A percentile compares a stretch with the other conserved stretches of the same genome.
Conservation (phyloP, 345 rosid species). For the Aurinia saxatilis region DNA sequence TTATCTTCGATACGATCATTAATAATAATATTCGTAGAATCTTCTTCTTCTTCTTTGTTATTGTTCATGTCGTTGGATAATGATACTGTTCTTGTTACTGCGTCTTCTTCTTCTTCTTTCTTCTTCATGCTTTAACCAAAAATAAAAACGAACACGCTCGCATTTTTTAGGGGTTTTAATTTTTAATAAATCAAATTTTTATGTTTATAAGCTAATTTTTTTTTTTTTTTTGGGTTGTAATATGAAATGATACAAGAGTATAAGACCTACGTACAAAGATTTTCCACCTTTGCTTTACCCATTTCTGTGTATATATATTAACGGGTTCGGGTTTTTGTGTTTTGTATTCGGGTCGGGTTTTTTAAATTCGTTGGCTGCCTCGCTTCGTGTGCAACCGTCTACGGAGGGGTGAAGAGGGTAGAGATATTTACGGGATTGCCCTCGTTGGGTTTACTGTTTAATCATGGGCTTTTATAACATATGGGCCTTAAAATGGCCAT, state of each 20-base stretch:
- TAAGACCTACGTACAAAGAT: slow-evolving; percentile 19
- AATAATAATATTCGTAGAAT: background rate
- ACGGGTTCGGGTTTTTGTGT: background rate
- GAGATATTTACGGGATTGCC: slow-evolving; percentile 8
- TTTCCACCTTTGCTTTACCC: slow-evolving; percentile 18
- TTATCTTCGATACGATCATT: slow-evolving; percentile 3
- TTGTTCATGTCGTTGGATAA: slow-evolving; percentile 21
- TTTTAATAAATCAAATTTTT: too few relatives aligned
- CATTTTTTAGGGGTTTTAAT: slow-evolving; percentile 23
- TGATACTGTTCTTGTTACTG: background rate
- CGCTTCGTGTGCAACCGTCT: slow-evolving; percentile 19
- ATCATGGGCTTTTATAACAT: background rate
- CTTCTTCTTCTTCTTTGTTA: too few relatives aligned
- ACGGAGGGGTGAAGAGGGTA: background rate
- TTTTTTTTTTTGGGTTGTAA: background rate
- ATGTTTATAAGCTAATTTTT: background rate
- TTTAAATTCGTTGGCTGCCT: background rate
- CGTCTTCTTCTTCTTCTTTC: slow-evolving; percentile 8
- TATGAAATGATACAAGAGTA: slow-evolving; percentile 18
- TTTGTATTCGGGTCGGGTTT: background rate
- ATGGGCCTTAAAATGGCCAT: background rate
- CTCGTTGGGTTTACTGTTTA: background rate
- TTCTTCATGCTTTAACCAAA: background rate
- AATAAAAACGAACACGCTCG: slow-evolving; percentile 7
- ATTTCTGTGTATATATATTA: background rate